Evolutionary conservation across 1,284 basidiomycete species (phyloP), one percentile per base, ranked within the genome.

Genomic region (Somion occarium): DNA sequence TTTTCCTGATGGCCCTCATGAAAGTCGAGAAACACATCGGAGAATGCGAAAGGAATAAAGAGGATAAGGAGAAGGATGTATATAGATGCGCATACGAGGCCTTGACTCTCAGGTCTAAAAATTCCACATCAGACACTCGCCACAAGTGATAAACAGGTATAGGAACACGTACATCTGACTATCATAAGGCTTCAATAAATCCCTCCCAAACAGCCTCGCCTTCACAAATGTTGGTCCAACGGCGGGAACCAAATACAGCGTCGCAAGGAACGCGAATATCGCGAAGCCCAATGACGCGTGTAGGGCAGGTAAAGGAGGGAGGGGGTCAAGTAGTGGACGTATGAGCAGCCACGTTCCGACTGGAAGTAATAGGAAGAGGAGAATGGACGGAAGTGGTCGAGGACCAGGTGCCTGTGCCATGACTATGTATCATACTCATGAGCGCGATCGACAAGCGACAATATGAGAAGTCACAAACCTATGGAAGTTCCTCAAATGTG

Each of bases 11-110:
- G 2, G 5, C 12, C 62, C 63, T 69, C 69, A 22, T 73, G 66
- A 22, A 78, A 71, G 44, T 70, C 74, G 23, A 74, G 64, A 45
- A 91, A 80, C 26, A 86, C 74, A 56, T 86, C 76, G 39, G 90
- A 88, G 65, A 95, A 94, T 0, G 89, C 88, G 61, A 93, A 93
- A 0, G 92, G 93, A 56, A 93, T 93, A 64, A 94, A 94, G 3
- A 93, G 71, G 56, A 91, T 90, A 60, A 98, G 73, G 37, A 88
- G 68, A 13, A 92, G 77, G 54, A 98, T 88, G 67, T 98, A 98
- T 50, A 95, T 78, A 1, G 87, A 82, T 1, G 95, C 94, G 58
- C 89, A 90, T 42, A 97, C 88, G 39, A 98, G 81, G 1, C 97
- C 96, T 54, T 91, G 80, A 56, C 91, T 92, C 72, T 99, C 97